Evolutionary conservation across 2,329 filamentous ascomycete species (phyloP).

Genomic region (Fusarium piperis): DNA sequence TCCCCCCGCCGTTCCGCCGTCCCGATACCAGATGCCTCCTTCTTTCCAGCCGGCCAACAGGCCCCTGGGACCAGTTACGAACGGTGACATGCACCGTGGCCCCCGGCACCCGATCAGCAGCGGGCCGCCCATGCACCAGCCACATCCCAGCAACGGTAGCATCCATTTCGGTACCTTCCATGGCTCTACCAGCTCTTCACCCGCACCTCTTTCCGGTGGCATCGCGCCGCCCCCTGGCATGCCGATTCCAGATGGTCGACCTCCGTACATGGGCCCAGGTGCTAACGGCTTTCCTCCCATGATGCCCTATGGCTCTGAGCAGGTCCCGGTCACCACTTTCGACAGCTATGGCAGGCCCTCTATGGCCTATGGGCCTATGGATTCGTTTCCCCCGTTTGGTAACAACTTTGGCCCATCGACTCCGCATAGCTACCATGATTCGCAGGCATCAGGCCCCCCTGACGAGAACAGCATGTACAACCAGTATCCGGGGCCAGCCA

Average conservation of each 20-base stretch:
- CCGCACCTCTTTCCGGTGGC: constrained; percentile 59
- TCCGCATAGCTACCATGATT: constrained; percentile 70
- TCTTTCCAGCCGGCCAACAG: constrained; percentile 52
- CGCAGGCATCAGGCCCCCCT: constrained; percentile 63
- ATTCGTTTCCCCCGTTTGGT: constrained; percentile 47
- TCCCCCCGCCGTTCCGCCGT: constrained; percentile 46
- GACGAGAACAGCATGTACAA: constrained; percentile 56
- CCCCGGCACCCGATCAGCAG: constrained; percentile 47
- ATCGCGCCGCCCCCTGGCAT: constrained; percentile 62
- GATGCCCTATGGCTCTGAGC: constrained; percentile 49
- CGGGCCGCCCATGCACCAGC: constrained; percentile 57
- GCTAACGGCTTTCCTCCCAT: constrained; percentile 51
- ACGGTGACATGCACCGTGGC: constrained; percentile 47
- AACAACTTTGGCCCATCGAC: constrained; percentile 63
- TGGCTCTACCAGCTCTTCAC: constrained; percentile 67
- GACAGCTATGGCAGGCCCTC: constrained; percentile 52
- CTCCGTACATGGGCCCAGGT: constrained; percentile 47
- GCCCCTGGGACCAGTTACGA: constrained; percentile 43
- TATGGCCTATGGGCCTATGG: constrained; percentile 48
- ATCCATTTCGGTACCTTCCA: constrained; percentile 66
- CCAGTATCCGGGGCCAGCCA: constrained; percentile 52
- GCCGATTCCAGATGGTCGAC: constrained; percentile 46
- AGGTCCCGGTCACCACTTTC: constrained; percentile 47
- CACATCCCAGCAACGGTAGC: constrained; percentile 64
- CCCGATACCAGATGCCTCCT: constrained; percentile 56